phyloP scores from a whole-genome alignment of 2,329 filamentous ascomycete species.

The Hymenoscyphus repandus region DNA sequence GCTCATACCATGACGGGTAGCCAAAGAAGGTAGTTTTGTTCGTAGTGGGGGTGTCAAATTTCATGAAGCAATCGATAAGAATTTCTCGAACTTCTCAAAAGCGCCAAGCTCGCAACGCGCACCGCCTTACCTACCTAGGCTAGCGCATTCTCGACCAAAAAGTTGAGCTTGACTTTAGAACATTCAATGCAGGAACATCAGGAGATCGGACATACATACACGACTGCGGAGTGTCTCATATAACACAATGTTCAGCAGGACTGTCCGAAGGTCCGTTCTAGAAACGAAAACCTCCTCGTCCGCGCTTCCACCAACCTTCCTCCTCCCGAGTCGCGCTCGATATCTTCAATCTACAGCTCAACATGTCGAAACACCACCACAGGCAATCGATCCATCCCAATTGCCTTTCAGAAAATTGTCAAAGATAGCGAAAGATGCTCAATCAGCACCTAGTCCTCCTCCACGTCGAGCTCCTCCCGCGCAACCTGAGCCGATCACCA shows the following conservation, averaged over 20 bases:
- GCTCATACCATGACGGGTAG: constrained; percentile 19
- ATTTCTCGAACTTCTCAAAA: too few relatives aligned
- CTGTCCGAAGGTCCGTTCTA: constrained; percentile 57
- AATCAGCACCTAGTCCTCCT: neutral
- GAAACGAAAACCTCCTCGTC: constrained; percentile 45
- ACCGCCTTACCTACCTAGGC: neutral
- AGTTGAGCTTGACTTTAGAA: neutral
- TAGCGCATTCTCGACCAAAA: constrained; percentile 1
- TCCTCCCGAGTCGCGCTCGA: constrained; percentile 40
- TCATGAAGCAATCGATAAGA: too few relatives aligned
- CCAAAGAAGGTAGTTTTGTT: constrained; percentile 6
- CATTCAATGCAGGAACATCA: neutral
- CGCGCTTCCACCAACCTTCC: constrained; percentile 44
- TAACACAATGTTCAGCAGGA: constrained; percentile 36
- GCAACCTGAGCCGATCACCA: constrained; percentile 20
- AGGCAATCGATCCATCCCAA: constrained; percentile 17
- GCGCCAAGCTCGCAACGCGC: neutral
- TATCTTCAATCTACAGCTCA: constrained; percentile 47
- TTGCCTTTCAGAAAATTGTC: constrained; percentile 9
- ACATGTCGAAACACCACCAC: constrained; percentile 37
- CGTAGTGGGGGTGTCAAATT: too few relatives aligned
- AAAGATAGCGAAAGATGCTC: constrained; percentile 1
- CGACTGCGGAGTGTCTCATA: neutral
- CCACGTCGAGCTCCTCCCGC: constrained; percentile 19
- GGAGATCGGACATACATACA: neutral